Conservation (phyloP, 306 rosid genomes). For the Hippophae gyantsensis region DNA sequence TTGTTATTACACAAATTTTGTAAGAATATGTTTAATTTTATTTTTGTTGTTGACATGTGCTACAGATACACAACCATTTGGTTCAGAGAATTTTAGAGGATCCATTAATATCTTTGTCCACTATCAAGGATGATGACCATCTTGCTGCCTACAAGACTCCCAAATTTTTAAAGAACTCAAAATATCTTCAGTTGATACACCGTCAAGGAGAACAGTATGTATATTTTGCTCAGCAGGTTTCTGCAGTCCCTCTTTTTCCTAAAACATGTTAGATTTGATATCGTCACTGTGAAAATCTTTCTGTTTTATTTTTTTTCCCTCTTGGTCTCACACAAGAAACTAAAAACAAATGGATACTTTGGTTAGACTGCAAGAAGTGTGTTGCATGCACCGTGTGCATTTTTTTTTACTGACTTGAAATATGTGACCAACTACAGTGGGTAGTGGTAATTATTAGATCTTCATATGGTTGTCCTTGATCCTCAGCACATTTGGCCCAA, state of each 20-base stretch:
- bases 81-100: slow-evolving; percentile 79
- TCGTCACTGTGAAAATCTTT: too few species aligned
- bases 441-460: too few species aligned
- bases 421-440: too few species aligned
- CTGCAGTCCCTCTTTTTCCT: neutral
- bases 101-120: slow-evolving; percentile 62
- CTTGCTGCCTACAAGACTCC: slow-evolving; percentile 76
- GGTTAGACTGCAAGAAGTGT: too few species aligned
- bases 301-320: too few species aligned
- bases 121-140: slow-evolving; percentile 79
- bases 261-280: neutral
- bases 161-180: slow-evolving; percentile 54
- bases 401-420: too few species aligned
- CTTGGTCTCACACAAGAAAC: too few species aligned
- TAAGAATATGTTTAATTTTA: neutral
- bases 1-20: neutral
- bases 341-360: too few species aligned
- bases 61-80: slow-evolving; percentile 66
- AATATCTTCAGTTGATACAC: slow-evolving; percentile 80
- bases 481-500: too few species aligned
- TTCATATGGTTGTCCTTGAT: too few species aligned
- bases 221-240: neutral
- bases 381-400: too few species aligned
- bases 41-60: slow-evolving; percentile 15
- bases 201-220: slow-evolving; percentile 79